Evolutionary conservation across 352 stramenopile genomes (phyloP), one percentile per base, ranked within the genome.

Genomic region (Globisporangium polare): DNA sequence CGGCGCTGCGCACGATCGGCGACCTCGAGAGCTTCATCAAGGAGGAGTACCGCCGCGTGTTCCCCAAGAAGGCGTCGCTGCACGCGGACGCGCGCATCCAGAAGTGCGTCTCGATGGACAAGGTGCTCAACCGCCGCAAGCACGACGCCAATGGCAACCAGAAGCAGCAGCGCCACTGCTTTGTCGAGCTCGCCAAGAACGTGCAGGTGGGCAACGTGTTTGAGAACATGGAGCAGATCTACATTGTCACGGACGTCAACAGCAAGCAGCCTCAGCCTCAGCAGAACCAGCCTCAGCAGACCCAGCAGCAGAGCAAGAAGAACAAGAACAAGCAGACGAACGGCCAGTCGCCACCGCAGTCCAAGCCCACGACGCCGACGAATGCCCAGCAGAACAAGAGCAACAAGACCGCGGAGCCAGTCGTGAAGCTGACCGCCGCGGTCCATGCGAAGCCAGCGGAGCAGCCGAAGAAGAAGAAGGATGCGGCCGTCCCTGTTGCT

Each of bases 171-270:
- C 41, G 41, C 39, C 78, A 86, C 58, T 80, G 60, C 39, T 92
- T 90, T 43, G 80, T 89, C 50, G 83, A 92, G 45, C 62, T 92
- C 52, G 78, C 78, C 63, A 92, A 92, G 73, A 89, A 86, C 33
- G 79, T 89, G 46, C 83, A 92, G 65, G 72, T 79, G 13, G 80
- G 80, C 58, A 90, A 90, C 47, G 77, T 86, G 29, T 92, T 92
- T 59, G 51, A 72, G 53, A 75, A 84, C 62, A 92, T 92, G 83
- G 83, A 92, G 69, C 83, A 88, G 65, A 78, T 92, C 31, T 92
- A 89, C 62, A 71, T 92, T 12, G 78, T 83, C 22, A 33, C 66
- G 20, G 83, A 83, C 62, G 26, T 42, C 22, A 62, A 26, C 37
- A 59, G 31, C 55, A 67, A 56, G 20, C 41, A 46, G 18, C 5